Conservation (phyloP, 2,329 filamentous ascomycete species). For the Leptographium galeiforme region DNA sequence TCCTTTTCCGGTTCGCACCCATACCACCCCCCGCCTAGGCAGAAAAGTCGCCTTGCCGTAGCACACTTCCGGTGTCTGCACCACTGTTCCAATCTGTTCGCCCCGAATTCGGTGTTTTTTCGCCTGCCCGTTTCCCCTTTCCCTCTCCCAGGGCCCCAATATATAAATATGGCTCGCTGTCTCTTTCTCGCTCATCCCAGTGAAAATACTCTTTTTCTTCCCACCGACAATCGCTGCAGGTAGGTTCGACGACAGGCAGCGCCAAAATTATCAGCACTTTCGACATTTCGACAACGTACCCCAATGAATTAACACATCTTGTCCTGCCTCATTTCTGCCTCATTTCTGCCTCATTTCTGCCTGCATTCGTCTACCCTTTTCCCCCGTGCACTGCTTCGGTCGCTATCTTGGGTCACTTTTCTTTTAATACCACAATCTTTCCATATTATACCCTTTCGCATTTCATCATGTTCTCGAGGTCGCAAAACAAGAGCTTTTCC, state of each 20-base stretch:
- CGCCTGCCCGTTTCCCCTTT: not conserved
- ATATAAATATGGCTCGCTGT: conserved; percentile 1
- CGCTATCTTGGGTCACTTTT: not conserved
- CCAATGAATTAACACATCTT: too few species aligned
- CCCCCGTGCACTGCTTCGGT: too few species aligned
- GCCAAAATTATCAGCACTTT: too few species aligned
- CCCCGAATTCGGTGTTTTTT: not conserved
- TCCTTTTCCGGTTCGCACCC: not conserved
- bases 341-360: too few species aligned
- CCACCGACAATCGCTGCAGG: too few species aligned
- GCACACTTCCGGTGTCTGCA: not conserved
- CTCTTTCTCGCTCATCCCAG: too few species aligned
- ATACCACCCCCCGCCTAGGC: not conserved
- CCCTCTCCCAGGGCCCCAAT: not conserved
- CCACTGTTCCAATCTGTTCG: not conserved
- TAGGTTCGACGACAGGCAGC: too few species aligned
- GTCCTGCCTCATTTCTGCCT: too few species aligned
- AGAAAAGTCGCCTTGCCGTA: not conserved
- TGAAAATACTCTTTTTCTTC: too few species aligned
- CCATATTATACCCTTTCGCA: not conserved
- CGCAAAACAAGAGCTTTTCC: conserved; percentile 37
- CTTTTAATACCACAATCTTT: not conserved
- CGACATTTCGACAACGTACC: too few species aligned
- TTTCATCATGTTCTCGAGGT: conserved; percentile 32
- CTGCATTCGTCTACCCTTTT: too few species aligned